Evolutionary conservation across 2,329 filamentous ascomycete genomes (phyloP).

Genomic region (Zasmidium angulare): DNA sequence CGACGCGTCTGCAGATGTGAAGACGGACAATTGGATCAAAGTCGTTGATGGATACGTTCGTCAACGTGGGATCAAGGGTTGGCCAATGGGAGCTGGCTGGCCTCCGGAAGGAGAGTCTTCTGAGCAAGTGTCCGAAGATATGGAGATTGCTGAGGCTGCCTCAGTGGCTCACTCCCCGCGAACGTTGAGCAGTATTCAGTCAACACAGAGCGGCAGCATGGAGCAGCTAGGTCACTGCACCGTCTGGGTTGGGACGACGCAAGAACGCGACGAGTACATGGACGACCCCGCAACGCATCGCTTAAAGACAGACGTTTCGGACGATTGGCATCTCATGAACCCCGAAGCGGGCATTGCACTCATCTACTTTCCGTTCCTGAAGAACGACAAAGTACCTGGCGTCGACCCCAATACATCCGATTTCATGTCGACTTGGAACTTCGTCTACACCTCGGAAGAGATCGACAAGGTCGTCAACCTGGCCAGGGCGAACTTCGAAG

Average conservation of each 20-base stretch:
- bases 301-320: conserved; percentile 38
- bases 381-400: conserved; percentile 74
- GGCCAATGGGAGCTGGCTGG: conserved; percentile 95
- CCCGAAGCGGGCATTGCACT: conserved; percentile 83
- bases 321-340: conserved; percentile 66
- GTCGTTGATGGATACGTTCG: conserved; percentile 90
- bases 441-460: conserved; percentile 88
- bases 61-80: conserved; percentile 87
- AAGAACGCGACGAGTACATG: conserved; percentile 52
- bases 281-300: conserved; percentile 23
- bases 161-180: conserved; percentile 19
- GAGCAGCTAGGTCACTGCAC: conserved; percentile 81
- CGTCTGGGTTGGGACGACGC: conserved; percentile 85
- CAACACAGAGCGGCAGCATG: conserved; percentile 26
- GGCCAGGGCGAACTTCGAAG: conserved; percentile 81
- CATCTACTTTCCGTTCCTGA: conserved; percentile 84
- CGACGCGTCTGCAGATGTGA: conserved; percentile 90
- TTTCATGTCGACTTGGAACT: conserved; percentile 97
- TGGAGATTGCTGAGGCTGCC: conserved; percentile 58
- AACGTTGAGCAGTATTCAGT: conserved; percentile 11
- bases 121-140: conserved; percentile 57
- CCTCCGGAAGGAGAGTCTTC: conserved; percentile 61
- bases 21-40: conserved; percentile 92
- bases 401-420: conserved; percentile 83
- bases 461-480: conserved; percentile 81